phyloP scores from a whole-genome alignment of 2,329 filamentous ascomycete genomes.

The Venturiaceae sp. region DNA sequence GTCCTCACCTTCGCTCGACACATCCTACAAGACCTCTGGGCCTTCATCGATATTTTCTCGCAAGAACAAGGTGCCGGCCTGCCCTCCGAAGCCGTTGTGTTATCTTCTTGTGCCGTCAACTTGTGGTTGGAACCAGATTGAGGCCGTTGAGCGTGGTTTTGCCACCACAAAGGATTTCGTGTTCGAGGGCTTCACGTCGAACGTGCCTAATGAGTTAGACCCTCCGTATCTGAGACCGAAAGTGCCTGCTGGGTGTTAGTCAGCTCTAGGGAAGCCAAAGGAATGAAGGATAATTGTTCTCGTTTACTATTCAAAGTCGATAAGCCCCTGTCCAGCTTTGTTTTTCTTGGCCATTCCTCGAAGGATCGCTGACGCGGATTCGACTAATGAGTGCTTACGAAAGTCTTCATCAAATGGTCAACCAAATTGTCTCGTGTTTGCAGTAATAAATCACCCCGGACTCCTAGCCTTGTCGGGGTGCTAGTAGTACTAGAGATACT shows the following conservation, averaged over 20 bases:
- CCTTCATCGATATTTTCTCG: neutral
- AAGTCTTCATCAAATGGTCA: no score
- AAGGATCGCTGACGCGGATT: no score
- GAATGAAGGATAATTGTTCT: no score
- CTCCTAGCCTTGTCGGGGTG: no score
- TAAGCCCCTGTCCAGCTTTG: no score
- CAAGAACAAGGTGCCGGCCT: neutral
- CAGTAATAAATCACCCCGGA: no score
- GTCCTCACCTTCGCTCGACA: slow-evolving; percentile 12
- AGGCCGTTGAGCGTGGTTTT: slow-evolving; percentile 31
- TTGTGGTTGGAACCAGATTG: slow-evolving; percentile 35
- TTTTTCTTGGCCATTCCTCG: no score
- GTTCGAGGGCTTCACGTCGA: slow-evolving; percentile 14
- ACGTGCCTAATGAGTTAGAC: neutral
- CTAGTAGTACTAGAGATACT: no score
- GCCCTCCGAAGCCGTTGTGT: slow-evolving; percentile 27
- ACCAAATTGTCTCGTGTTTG: no score
- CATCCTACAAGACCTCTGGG: neutral
- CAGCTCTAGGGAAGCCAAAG: no score
- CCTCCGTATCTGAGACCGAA: neutral
- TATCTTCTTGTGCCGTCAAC: slow-evolving; percentile 25
- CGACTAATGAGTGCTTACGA: no score
- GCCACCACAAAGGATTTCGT: slow-evolving; percentile 37
- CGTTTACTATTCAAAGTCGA: no score
- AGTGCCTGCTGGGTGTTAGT: neutral